Evolutionary conservation across 1,284 basidiomycete genomes (phyloP).

Genomic region (Wallemia ichthyophaga): DNA sequence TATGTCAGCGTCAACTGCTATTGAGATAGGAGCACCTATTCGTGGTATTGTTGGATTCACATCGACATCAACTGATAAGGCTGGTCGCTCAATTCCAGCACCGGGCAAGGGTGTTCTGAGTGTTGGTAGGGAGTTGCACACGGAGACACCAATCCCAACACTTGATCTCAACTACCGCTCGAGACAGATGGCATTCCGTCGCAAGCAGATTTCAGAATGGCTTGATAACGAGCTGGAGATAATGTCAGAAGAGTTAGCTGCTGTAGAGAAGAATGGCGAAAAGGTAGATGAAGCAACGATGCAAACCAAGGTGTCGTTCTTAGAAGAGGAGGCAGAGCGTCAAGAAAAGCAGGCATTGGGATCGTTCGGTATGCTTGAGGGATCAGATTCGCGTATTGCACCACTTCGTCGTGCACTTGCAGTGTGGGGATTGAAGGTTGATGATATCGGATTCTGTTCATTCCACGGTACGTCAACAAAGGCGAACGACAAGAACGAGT

Average conservation of each 20-base stretch:
- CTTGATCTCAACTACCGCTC: constrained; percentile 61
- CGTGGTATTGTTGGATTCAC: constrained; percentile 83
- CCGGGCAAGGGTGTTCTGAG: constrained; percentile 69
- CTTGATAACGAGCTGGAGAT: constrained; percentile 56
- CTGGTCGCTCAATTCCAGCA: constrained; percentile 16
- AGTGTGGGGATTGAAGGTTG: constrained; percentile 75
- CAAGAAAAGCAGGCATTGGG: constrained; percentile 73
- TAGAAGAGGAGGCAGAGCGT: constrained; percentile 58
- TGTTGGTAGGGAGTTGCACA: constrained; percentile 46
- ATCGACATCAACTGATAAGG: constrained; percentile 44
- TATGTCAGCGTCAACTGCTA: constrained; percentile 83
- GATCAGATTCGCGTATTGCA: constrained; percentile 47
- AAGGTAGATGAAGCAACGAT: constrained; percentile 35
- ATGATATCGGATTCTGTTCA: constrained; percentile 37
- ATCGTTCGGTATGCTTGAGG: constrained; percentile 83
- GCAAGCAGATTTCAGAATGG: constrained; percentile 78
- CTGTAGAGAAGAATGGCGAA: constrained; percentile 23
- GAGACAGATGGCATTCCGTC: constrained; percentile 72
- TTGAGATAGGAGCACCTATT: constrained; percentile 77
- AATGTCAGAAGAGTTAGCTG: constrained; percentile 43
- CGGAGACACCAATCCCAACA: constrained; percentile 34
- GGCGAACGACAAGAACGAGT: constrained; percentile 97
- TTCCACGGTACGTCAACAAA: constrained; percentile 61
- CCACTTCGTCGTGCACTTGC: constrained; percentile 82
- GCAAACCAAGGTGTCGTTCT: constrained; percentile 37